Evolutionary conservation across 2,329 filamentous ascomycete genomes (phyloP), one percentile per base, ranked within the genome.

Genomic region (Neobulgaria alba): DNA sequence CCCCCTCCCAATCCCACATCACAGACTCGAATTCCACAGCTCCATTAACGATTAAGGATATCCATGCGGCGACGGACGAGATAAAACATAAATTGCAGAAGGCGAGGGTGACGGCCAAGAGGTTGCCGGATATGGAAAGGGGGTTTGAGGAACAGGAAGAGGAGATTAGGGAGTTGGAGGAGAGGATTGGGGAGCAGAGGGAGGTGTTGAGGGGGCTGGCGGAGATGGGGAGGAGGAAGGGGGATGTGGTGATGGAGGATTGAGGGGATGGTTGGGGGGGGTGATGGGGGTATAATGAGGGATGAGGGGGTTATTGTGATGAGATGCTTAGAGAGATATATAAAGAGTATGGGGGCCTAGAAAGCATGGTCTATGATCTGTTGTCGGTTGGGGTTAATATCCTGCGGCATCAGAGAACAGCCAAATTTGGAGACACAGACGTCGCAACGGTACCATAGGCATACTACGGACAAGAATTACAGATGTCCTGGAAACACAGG

Each of bases 21-120:
- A n/a, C n/a, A n/a, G 57, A 61, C 42, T 46, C 60, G 10, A 43
- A 48, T 15, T 47, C 48, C 19, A 54, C 48, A 1, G 55, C 51
- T 3, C 42, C 51, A 1, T 43, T 60, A 18, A 49, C 45, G 4
- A 50, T 73, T 47, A 93, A 94, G 61, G 83, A 94, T 53, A 75
- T 96, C 12, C 78, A 83, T 2, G 75, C 79, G 2, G 86, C 85
- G 26, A 84, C 85, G 1, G 84, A 87, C 56, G 73, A 75, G 26
- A 70, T 95, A 54, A 89, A 86, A 63, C 80, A 89, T 63, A 85
- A 86, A 63, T 75, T 96, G 43, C 82, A 88, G 60, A 82, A 81
- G 51, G 88, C 89, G 36, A 72, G 84, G 36, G 71, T 69, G 23
- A 75, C 79, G 52, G 68, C 88, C 38, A 69, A 72, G 56, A 66